Evolutionary conservation across 208 protist genomes (phyloP).

Genomic region (Trypanosoma conorhini): DNA sequence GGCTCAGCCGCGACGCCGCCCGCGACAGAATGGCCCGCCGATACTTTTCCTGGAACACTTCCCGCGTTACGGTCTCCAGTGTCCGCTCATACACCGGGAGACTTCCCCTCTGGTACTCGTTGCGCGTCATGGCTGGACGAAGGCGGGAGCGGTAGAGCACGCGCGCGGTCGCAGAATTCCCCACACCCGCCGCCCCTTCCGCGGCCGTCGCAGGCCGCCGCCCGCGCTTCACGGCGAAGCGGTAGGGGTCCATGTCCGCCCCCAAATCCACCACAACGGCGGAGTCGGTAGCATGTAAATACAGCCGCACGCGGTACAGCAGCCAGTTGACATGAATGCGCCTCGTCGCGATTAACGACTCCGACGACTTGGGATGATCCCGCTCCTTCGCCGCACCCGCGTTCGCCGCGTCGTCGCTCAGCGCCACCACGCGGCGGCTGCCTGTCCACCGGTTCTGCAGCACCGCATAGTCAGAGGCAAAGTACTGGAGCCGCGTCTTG

Average conservation of each 20-base stretch:
- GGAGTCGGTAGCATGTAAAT: conserved; percentile 52
- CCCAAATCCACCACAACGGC: conserved; percentile 48
- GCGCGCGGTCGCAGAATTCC: neutral
- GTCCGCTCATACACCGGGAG: conserved; percentile 50
- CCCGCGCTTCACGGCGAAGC: conserved; percentile 40
- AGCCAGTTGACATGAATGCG: conserved; percentile 56
- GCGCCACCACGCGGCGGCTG: conserved; percentile 28
- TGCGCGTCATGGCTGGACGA: conserved; percentile 34
- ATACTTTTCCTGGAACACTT: conserved; percentile 47
- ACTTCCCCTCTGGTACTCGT: conserved; percentile 64
- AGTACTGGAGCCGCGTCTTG: conserved; percentile 54
- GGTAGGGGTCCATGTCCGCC: conserved; percentile 42
- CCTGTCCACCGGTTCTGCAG: conserved; percentile 64
- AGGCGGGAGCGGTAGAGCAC: conserved; percentile 20
- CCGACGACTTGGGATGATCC: neutral
- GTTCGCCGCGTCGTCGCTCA: conserved; percentile 13
- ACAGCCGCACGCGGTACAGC: conserved; percentile 59
- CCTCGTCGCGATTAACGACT: conserved; percentile 3
- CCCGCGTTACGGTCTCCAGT: conserved; percentile 35
- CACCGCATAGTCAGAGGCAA: conserved; percentile 68
- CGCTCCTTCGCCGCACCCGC: neutral
- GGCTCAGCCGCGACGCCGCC: conserved; percentile 10
- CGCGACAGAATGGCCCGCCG: conserved; percentile 34
- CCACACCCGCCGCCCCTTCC: neutral
- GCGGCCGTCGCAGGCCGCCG: neutral